Base-by-base conservation (phyloP, 2,329 filamentous ascomycete species). In the Neocucurbitaria cava region DNA sequence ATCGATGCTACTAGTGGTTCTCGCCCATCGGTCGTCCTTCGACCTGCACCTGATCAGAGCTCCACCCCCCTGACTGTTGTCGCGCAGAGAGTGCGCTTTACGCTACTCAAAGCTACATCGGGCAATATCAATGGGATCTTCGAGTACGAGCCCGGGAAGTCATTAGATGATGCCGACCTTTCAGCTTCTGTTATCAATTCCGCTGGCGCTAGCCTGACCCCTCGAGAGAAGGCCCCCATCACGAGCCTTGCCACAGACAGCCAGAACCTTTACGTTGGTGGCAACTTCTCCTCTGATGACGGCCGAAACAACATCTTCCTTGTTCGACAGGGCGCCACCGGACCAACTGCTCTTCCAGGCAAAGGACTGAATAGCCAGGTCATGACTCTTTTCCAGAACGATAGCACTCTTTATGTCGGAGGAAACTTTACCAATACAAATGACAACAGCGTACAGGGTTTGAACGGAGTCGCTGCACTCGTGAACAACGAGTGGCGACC, bases 71-170 rank as follows among this genome's bases (percentile, higher is more conserved):
- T 95, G 71, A 90, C 89, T 1, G 79, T 98, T 61, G 95, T 99
- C n/a, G 95, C 95, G 8, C 93, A 96, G 70, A 86, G 90, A 51
- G 87, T 98, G 36, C 87, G 89, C 9, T 96, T 97, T 73, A 87
- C 83, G 42, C 80, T 91, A 42, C 83, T 89, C 60, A 88, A 88
- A 61, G 87, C 87, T 59, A 89, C 89, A 2, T 90, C 88, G 42
- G 90, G 89, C 46, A 91, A 90, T 3, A 79, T 99, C 48, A 97
- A 97, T 70, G 92, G 92, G 8, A 79, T 99, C 1, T 98, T 90
- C 72, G 95, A 98, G 68, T 97, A 91, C 71, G 85, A 96, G 64
- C 91, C 93, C 0, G 82, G 81, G 17, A 79, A 82, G 11, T 80
- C 81, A 0, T 79, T 90, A 30, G 82, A 86, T 59, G 82, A 86